Conservation (phyloP, 192 early-diverging fungal species). For the Mortierella alpina region DNA sequence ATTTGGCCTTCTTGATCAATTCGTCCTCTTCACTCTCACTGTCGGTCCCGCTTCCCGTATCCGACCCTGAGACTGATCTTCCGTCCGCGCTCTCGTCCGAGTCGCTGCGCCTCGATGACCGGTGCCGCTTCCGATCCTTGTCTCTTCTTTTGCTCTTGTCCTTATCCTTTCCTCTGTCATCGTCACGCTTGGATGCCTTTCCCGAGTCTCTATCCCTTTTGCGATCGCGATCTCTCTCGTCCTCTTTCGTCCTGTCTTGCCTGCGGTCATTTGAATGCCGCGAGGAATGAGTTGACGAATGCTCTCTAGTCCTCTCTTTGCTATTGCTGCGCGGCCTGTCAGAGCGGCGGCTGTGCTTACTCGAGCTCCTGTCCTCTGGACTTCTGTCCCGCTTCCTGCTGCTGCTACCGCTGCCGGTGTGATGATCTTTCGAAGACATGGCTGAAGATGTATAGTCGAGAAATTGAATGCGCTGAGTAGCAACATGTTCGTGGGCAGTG, state of each 20-base stretch:
- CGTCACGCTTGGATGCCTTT: constrained; percentile 19
- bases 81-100: constrained; percentile 1
- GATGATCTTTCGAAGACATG: constrained; percentile 39
- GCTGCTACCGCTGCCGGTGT: constrained; percentile 7
- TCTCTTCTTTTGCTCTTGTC: constrained; percentile 11
- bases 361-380: background rate
- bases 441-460: background rate
- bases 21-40: constrained; percentile 44
- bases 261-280: background rate
- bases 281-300: constrained; percentile 10
- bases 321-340: constrained; percentile 9
- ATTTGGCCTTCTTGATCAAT: constrained; percentile 45
- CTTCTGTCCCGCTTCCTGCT: constrained; percentile 39
- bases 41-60: constrained; percentile 6
- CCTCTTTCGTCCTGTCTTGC: constrained; percentile 16
- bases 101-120: background rate
- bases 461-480: background rate
- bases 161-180: constrained; percentile 9
- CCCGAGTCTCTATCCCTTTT: background rate
- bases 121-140: constrained; percentile 6
- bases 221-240: background rate
- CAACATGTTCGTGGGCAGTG: too few relatives aligned
- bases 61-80: constrained; percentile 5
- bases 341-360: constrained; percentile 3
- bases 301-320: constrained; percentile 7